A percentile compares a stretch with the other conserved stretches of the same genome.
phyloP scores from a whole-genome alignment of 495 filamentous ascomycete species.

The Penicillium longicatenatum region DNA sequence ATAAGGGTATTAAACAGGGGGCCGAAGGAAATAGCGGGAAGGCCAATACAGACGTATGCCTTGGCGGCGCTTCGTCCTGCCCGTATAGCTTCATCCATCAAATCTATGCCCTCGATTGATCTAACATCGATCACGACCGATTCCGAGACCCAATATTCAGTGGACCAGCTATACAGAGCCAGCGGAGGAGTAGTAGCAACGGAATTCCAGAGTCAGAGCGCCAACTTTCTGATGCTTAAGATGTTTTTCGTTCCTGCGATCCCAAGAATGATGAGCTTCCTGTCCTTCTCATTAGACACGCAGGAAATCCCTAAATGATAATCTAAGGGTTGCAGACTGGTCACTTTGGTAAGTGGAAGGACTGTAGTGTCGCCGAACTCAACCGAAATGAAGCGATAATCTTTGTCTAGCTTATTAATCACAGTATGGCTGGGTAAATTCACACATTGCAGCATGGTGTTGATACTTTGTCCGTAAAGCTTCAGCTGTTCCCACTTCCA shows the following conservation, averaged over 20 bases:
- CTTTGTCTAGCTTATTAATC: constrained; percentile 4
- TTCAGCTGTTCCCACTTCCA: constrained; percentile 17
- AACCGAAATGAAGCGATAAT: constrained; percentile 2
- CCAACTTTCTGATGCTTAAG: not conserved
- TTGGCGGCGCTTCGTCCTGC: constrained; percentile 1
- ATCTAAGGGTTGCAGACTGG: not conserved
- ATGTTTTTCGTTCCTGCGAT: not conserved
- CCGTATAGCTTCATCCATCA: constrained; percentile 2
- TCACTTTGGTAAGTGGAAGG: constrained; percentile 3
- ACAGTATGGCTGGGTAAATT: not conserved
- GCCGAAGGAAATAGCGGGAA: constrained; percentile 7
- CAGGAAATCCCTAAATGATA: constrained; percentile 7
- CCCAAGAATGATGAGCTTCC: constrained; percentile 11
- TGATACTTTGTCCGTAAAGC: constrained; percentile 12
- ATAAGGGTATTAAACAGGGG: constrained; percentile 15
- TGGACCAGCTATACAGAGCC: constrained; percentile 7
- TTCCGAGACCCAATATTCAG: constrained; percentile 11
- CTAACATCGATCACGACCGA: constrained; percentile 10
- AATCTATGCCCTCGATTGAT: constrained; percentile 7
- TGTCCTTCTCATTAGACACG: not conserved
- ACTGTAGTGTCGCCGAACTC: constrained; percentile 1
- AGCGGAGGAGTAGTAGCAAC: not conserved
- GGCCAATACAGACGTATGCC: constrained; percentile 9
- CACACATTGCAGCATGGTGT: not conserved
- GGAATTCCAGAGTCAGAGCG: constrained; percentile 6